Evolutionary conservation across 768 basidiomycete genomes (phyloP).

Genomic region (Suillus tomentosus): DNA sequence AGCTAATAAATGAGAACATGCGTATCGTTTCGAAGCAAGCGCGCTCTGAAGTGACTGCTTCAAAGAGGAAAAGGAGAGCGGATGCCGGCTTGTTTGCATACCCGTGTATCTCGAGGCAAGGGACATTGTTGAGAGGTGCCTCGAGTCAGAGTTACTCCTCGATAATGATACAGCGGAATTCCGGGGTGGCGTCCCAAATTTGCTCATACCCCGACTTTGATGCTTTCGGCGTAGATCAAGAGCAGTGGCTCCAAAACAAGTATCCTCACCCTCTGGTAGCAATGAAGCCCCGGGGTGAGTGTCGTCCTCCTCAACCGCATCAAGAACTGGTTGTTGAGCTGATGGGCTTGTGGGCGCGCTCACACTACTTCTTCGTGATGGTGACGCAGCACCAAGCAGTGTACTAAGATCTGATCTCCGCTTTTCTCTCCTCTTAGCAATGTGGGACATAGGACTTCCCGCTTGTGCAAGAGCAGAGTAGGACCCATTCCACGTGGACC

Average conservation of each 20-base stretch:
- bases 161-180: slow-evolving; percentile 18
- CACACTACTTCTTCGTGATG: slow-evolving; percentile 31
- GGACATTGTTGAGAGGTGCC: slow-evolving; percentile 35
- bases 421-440: slow-evolving; percentile 49
- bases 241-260: slow-evolving; percentile 63
- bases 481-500: slow-evolving; percentile 77
- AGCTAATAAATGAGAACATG: slow-evolving; percentile 79
- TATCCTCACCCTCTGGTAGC: slow-evolving; percentile 24
- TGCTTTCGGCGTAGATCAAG: slow-evolving; percentile 60
- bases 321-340: slow-evolving; percentile 26
- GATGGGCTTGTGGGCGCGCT: slow-evolving; percentile 45
- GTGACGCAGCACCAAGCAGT: slow-evolving; percentile 38
- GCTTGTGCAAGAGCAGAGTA: slow-evolving; percentile 52
- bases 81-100: slow-evolving; percentile 61
- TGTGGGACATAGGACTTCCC: slow-evolving; percentile 45
- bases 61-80: slow-evolving; percentile 65
- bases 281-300: slow-evolving; percentile 25
- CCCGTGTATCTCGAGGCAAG: slow-evolving; percentile 65
- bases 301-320: slow-evolving; percentile 45
- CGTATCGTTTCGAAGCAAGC: slow-evolving; percentile 70
- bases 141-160: slow-evolving; percentile 18
- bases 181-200: slow-evolving; percentile 41
- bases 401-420: slow-evolving; percentile 56
- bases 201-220: slow-evolving; percentile 49
- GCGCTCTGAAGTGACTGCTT: slow-evolving; percentile 65